Evolutionary conservation across 345 rosid species (phyloP), one percentile per base, ranked within the genome.

Genomic region (Eucalyptus pauciflora): DNA sequence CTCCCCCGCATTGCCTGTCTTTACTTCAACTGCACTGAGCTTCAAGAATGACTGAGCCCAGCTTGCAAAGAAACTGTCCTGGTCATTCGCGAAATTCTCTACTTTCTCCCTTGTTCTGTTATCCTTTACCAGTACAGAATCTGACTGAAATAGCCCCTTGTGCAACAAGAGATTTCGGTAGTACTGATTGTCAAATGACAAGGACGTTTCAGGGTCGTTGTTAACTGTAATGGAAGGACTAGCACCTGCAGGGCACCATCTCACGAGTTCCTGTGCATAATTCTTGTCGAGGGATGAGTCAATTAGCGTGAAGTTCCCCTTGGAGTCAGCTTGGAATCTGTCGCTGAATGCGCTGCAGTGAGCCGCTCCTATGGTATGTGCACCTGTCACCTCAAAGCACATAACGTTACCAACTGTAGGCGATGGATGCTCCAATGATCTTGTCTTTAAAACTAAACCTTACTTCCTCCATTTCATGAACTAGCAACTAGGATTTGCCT

Each of bases 291-390:
- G 93, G 62, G 98, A 93, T 7, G 94, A 49, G 91, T 95, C 99
- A 41, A 93, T 86, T 1, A 88, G 91, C 29, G 86, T 88, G 24
- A 94, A 89, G 5, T 93, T 91, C 29, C 99, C 99, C 87, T 89
- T 91, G 7, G 96, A 89, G 87, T 93, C 94, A 86, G 76, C 87
- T 49, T 50, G 91, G 90, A 95, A 96, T 87, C 97, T 92, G 31
- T 92, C 95, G 48, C 93, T 96, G 92, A 96, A 95, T 20, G 98
- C 91, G 62, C 91, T 92, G 92, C 98, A 96, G 85, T 96, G 98
- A 14, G 99, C 99, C 54, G 94, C 60, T 90, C 98, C 98, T 20
- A 96, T 93, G 31, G 98, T 96, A 90, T 96, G 97, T 10, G 99
- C 96, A 90, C 98, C 98, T 95, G 92, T 81, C 87, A 12, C 54